Conservation (phyloP, 371 early-diverging fungal genomes). For the Homolaphlyctis polyrhiza region DNA sequence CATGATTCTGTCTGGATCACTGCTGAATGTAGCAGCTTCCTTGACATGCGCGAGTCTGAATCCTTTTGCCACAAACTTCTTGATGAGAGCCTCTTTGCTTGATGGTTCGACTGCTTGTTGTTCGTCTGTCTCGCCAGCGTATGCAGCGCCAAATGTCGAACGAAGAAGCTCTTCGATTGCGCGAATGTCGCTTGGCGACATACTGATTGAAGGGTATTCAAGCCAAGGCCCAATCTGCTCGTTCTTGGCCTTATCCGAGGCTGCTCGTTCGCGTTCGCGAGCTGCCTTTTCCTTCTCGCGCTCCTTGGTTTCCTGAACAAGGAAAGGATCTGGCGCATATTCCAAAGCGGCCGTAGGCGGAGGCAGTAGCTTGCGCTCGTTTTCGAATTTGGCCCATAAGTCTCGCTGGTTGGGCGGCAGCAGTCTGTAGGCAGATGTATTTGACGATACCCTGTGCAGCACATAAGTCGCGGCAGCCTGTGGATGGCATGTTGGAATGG, state of each 20-base stretch:
- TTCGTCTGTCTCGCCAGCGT: too few relatives aligned
- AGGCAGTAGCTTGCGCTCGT: slow-evolving; percentile 37
- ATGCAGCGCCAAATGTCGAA: background rate
- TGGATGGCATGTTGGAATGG: background rate
- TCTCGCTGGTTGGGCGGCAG: slow-evolving; percentile 72
- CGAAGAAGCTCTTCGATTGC: slow-evolving; percentile 23
- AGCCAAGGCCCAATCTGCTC: slow-evolving; percentile 16
- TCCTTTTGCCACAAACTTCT: slow-evolving; percentile 57
- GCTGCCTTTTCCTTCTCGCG: slow-evolving; percentile 29
- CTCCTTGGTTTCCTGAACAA: slow-evolving; percentile 33
- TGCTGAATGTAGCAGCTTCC: slow-evolving; percentile 64
- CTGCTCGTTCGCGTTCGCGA: slow-evolving; percentile 12
- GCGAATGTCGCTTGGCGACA: background rate
- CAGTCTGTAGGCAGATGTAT: slow-evolving; percentile 63
- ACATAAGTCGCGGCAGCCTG: slow-evolving; percentile 69
- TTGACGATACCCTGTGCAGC: slow-evolving; percentile 71
- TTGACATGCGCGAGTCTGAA: slow-evolving; percentile 67
- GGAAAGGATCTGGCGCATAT: slow-evolving; percentile 77
- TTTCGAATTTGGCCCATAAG: slow-evolving; percentile 62
- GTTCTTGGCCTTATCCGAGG: slow-evolving; percentile 10
- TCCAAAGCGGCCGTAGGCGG: slow-evolving; percentile 39
- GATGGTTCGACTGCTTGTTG: background rate
- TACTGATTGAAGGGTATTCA: background rate
- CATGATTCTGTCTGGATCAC: slow-evolving; percentile 51
- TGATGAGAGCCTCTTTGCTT: slow-evolving; percentile 6